Conservation (phyloP, 352 stramenopile genomes). For the Phytophthora pluvialis region DNA sequence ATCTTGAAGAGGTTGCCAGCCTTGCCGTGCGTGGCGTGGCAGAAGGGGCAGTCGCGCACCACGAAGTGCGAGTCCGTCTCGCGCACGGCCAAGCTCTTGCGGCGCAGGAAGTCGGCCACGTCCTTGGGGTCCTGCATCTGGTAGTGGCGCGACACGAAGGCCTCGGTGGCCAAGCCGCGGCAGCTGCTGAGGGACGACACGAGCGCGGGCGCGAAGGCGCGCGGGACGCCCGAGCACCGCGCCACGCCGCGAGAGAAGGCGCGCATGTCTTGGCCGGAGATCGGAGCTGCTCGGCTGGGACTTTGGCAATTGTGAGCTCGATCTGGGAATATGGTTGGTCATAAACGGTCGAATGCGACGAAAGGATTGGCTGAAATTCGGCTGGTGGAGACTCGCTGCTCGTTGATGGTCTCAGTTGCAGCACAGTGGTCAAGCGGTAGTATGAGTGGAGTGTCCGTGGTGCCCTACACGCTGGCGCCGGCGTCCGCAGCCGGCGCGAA, state of each 20-base stretch:
- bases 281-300: slow-evolving; percentile 2
- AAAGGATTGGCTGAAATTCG: slow-evolving; percentile 36
- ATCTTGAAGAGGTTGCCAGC: slow-evolving; percentile 92
- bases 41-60: slow-evolving; percentile 89
- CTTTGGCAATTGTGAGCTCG: slow-evolving; percentile 12
- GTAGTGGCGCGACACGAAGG: slow-evolving; percentile 87
- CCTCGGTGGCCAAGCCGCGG: slow-evolving; percentile 38
- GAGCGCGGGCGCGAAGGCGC: slow-evolving; percentile 1
- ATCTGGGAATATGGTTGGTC: slow-evolving; percentile 7
- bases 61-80: slow-evolving; percentile 84
- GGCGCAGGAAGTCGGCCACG: slow-evolving; percentile 72
- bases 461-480: slow-evolving; percentile 43
- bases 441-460: slow-evolving; percentile 45
- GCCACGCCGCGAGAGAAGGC: slow-evolving; percentile 23
- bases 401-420: slow-evolving; percentile 5
- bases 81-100: slow-evolving; percentile 67
- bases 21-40: slow-evolving; percentile 81
- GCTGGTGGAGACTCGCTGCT: slow-evolving; percentile 27
- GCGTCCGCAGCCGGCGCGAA: slow-evolving; percentile 20
- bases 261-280: slow-evolving; percentile 24
- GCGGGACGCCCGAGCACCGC: slow-evolving; percentile 2
- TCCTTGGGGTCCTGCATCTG: slow-evolving; percentile 69
- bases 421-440: slow-evolving; percentile 22
- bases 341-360: neutral
- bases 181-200: neutral